Percentiles rank a stretch among this genome's conserved stretches.
Evolutionary conservation across 2,329 filamentous ascomycete genomes (phyloP).

Genomic region (Ceratocystis ficicola): DNA sequence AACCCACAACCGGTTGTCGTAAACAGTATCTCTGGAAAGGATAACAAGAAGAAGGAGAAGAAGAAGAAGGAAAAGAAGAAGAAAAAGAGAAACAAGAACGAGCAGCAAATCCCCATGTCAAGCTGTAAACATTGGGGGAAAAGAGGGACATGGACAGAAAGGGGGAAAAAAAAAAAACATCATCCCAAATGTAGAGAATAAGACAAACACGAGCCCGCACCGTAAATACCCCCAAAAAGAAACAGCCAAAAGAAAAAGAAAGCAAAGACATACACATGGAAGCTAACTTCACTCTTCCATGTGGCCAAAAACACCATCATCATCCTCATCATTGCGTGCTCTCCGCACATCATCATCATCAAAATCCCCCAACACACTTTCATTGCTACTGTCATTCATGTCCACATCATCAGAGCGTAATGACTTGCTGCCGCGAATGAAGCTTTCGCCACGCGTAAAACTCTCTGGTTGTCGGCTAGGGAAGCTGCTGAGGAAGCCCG

Average conservation of each 20-base stretch:
- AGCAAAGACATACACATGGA: not conserved
- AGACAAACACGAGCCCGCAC: not conserved
- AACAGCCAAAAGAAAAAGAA: not conserved
- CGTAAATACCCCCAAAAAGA: not conserved
- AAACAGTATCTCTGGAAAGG: not conserved
- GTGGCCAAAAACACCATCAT: constrained; percentile 86
- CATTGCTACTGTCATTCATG: constrained; percentile 54
- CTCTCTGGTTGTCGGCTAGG: constrained; percentile 50
- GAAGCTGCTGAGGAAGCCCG: constrained; percentile 53
- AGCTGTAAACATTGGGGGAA: not conserved
- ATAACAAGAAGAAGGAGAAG: constrained; percentile 12
- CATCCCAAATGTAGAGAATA: not conserved
- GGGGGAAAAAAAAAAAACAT: not conserved
- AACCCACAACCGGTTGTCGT: constrained; percentile 16
- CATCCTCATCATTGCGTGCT: constrained; percentile 70
- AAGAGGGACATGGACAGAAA: not conserved
- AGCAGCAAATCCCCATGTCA: not conserved
- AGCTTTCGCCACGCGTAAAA: constrained; percentile 49
- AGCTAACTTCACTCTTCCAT: constrained; percentile 61
- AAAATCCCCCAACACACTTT: constrained; percentile 49
- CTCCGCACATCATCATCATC: constrained; percentile 50
- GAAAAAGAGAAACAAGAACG: constrained; percentile 1
- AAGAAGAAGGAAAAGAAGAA: not conserved
- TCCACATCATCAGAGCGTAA: constrained; percentile 43
- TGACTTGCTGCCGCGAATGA: constrained; percentile 25